Conservation (phyloP, 495 filamentous ascomycete genomes). For the Filosporella fistucella region DNA sequence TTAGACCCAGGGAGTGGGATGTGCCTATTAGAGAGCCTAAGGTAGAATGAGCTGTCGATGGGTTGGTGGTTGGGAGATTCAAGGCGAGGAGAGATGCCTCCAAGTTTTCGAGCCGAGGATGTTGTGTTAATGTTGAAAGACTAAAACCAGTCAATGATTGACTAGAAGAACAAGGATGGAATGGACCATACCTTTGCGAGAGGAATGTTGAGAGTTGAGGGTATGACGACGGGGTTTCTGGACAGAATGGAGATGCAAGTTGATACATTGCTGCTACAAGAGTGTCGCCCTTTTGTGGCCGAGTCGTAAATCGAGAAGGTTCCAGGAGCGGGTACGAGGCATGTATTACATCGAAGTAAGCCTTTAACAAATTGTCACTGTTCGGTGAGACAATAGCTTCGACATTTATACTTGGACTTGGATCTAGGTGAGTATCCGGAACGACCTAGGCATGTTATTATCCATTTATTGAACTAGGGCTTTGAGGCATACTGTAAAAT, state of each 20-base stretch:
- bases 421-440: constrained; percentile 10
- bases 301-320: constrained; percentile 3
- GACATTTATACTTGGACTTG: constrained; percentile 6
- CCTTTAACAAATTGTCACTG: neutral
- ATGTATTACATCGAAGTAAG: constrained; percentile 16
- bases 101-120: constrained; percentile 13
- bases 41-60: constrained; percentile 5
- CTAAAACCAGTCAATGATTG: neutral
- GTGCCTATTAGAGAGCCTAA: constrained; percentile 37
- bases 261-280: constrained; percentile 13
- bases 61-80: constrained; percentile 10
- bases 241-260: constrained; percentile 12
- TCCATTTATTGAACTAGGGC: no score
- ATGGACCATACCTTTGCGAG: constrained; percentile 8
- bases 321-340: constrained; percentile 13
- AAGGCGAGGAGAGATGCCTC: constrained; percentile 12
- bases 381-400: constrained; percentile 9
- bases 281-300: constrained; percentile 3
- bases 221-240: constrained; percentile 2
- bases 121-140: constrained; percentile 7
- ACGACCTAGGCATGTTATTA: constrained; percentile 5
- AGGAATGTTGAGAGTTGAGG: constrained; percentile 4
- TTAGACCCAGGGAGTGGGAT: constrained; percentile 52
- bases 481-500: constrained; percentile 10
- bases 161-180: neutral